Evolutionary conservation across 192 early-diverging fungal species (phyloP).

Genomic region (Irineochytrium annulatum): DNA sequence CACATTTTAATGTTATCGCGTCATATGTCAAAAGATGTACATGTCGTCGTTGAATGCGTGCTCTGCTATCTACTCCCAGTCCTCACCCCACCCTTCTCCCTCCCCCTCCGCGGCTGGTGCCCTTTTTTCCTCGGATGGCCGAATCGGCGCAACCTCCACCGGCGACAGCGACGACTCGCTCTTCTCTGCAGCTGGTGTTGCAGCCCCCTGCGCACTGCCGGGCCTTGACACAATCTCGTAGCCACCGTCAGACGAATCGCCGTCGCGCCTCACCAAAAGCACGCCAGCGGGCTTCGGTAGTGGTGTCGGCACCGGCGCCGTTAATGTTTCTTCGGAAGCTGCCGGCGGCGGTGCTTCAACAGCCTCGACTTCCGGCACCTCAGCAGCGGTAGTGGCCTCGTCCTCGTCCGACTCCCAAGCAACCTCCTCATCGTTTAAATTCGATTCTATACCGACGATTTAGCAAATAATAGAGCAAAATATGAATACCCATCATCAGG

Average conservation of each 20-base stretch:
- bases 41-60: too few species aligned
- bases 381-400: too few species aligned
- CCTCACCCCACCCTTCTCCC: background rate
- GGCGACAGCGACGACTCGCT: background rate
- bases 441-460: constrained; percentile 6
- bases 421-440: constrained; percentile 19
- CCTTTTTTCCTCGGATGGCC: too few species aligned
- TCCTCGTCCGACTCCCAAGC: constrained; percentile 24
- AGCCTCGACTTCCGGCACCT: constrained; percentile 13
- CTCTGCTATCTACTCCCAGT: constrained; percentile 3
- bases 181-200: background rate
- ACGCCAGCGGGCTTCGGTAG: background rate
- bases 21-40: too few species aligned
- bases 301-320: background rate
- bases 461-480: background rate
- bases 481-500: constrained; percentile 24
- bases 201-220: background rate
- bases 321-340: background rate
- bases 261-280: background rate
- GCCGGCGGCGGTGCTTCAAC: background rate
- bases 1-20: too few species aligned
- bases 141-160: too few species aligned
- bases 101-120: background rate
- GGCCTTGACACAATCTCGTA: background rate
- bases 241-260: background rate